Conservation (phyloP, 805 yeast genomes). For the Candida hispaniensis region DNA sequence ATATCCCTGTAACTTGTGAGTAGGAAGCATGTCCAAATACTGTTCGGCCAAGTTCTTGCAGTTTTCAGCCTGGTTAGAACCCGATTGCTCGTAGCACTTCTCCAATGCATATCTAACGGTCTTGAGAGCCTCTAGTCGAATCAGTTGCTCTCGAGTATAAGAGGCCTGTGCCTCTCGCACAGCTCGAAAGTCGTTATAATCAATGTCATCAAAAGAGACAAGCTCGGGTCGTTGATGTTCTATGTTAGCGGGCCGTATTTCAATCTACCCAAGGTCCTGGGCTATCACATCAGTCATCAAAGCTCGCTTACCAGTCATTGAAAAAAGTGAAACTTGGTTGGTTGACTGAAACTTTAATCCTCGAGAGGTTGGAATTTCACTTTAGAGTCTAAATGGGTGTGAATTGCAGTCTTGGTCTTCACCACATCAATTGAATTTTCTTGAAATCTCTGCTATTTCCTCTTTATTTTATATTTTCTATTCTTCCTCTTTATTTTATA, state of each 20-base stretch:
- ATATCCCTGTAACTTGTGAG: conserved; percentile 58
- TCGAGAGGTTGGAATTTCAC: too few relatives aligned
- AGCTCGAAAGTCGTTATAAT: conserved; percentile 53
- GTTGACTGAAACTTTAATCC: too few relatives aligned
- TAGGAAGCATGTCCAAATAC: conserved; percentile 66
- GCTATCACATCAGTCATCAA: too few relatives aligned
- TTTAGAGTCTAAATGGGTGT: too few relatives aligned
- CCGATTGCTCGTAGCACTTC: conserved; percentile 52
- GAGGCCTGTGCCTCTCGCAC: conserved; percentile 67
- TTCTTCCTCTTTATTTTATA: too few relatives aligned
- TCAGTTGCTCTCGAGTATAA: conserved; percentile 69
- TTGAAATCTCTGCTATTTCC: too few relatives aligned
- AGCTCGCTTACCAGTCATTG: too few relatives aligned
- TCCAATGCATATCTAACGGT: conserved; percentile 64
- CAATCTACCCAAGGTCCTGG: too few relatives aligned
- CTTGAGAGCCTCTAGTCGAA: conserved; percentile 55
- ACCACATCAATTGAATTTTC: too few relatives aligned
- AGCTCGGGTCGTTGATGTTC: conserved; percentile 41
- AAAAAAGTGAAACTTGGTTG: too few relatives aligned
- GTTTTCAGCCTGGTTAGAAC: conserved; percentile 64
- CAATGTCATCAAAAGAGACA: conserved; percentile 76
- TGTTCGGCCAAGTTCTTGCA: conserved; percentile 61
- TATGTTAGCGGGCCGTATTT: conserved; percentile 16
- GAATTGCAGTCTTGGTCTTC: too few relatives aligned
- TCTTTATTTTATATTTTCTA: too few relatives aligned